Base-by-base conservation (phyloP, 2,329 filamentous ascomycete genomes). In the Aspergillus sp. region DNA sequence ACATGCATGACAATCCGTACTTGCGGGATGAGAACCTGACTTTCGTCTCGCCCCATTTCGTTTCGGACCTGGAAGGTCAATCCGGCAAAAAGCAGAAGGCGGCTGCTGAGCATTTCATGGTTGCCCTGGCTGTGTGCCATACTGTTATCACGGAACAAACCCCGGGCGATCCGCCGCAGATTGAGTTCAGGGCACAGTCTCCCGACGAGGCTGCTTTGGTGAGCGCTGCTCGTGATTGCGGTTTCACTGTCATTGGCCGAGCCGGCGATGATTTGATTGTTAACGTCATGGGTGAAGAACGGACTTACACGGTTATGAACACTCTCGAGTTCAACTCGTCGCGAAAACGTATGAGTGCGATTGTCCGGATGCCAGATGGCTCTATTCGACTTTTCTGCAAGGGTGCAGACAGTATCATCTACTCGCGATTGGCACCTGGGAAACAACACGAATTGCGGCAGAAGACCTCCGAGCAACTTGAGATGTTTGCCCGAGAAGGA, bases 291-390 rank as follows among this genome's bases (percentile, higher is more conserved):
- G 94, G 93, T 43, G 79, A 90, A 60, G 90, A 97, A 57, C 80
- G 83, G 42, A 83, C 85, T 52, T 98, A 93, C 65, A 84, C 83
- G 13, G 85, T 98, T 27, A 79, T 98, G 43, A 97, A 95, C 69
- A 95, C 87, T 1, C 84, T 98, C 33, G 93, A 98, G 65, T 98
- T 98, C 75, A 97, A 97, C 67, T 97, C 91, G 0, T 90, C 86
- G 39, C 82, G 93, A 61, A 98, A 98, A 73, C 83, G 93, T 56
- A 98, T 98, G 93, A 97, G 90, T 69, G 88, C 90, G 2, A 96
- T 98, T 57, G 84, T 98, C 44, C 82, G 87, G 49, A 95, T 97
- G 90, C 91, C 93, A 0, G 83, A 97, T 66, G 86, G 87, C 37
- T 84, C 79, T 49, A 96, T 98, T 52, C 78, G 93, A 47, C 78